These are phyloP conservation scores for Nemania sp. DNA, from an alignment of 2,329 filamentous ascomycete species.

Conservation along the genomic window DNA sequence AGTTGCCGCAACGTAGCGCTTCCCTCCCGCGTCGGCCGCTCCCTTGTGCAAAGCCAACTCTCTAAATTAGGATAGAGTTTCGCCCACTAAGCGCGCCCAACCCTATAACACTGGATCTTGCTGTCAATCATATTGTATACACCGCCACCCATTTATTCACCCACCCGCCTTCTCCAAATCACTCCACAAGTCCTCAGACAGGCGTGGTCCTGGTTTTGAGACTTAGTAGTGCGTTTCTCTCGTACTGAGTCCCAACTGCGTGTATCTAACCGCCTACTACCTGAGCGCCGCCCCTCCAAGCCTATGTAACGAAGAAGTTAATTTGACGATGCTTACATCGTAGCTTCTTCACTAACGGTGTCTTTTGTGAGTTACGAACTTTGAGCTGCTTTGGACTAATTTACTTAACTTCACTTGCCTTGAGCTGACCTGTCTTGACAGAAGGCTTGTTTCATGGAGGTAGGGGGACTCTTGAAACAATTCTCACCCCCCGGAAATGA, in stretches of 20 bases:
- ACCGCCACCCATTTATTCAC: conserved; percentile 28
- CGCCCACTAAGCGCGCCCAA: conserved; percentile 27
- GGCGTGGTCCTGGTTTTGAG: conserved; percentile 28
- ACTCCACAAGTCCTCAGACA: conserved; percentile 19
- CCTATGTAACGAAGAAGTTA: conserved; percentile 23
- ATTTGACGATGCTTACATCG: conserved; percentile 38
- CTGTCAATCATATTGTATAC: conserved; percentile 32
- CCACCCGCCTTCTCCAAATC: conserved; percentile 29
- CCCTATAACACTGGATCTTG: conserved; percentile 34
- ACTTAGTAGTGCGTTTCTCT: conserved; percentile 28
- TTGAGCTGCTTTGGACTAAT: background rate
- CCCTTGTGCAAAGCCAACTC: conserved; percentile 29
- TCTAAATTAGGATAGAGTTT: conserved; percentile 33
- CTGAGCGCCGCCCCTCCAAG: conserved; percentile 7
- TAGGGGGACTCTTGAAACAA: conserved; percentile 42
- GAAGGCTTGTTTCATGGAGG: conserved; percentile 43
- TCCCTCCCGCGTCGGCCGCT: conserved; percentile 27
- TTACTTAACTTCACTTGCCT: conserved; percentile 7
- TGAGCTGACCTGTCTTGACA: conserved; percentile 25
- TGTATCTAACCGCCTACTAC: conserved; percentile 27
- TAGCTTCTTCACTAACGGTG: conserved; percentile 34
- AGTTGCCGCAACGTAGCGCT: conserved; percentile 36
- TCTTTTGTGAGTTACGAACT: conserved; percentile 27
- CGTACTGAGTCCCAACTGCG: conserved; percentile 10
- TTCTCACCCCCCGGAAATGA: conserved; percentile 48